Percentiles rank a stretch among this genome's conserved stretches.
These are phyloP conservation scores for Pilaira anomala DNA, from an alignment of 192 early-diverging fungal genomes.

Conservation along the genomic window DNA sequence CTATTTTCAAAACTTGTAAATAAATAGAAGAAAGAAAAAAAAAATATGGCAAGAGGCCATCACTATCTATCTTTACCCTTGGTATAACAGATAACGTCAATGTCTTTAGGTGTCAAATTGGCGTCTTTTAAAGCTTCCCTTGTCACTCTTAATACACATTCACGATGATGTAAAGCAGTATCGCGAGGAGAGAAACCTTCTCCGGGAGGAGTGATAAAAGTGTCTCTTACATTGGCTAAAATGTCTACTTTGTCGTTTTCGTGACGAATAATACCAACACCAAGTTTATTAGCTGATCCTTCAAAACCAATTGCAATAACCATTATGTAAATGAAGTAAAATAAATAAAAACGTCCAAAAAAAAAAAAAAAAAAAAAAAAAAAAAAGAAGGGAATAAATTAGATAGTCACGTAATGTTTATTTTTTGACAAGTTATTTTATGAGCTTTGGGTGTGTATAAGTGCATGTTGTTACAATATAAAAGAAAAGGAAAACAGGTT, in stretches of 20 bases:
- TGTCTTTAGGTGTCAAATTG: constrained; percentile 63
- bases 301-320: constrained; percentile 75
- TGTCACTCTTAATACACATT: constrained; percentile 68
- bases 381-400: not conserved
- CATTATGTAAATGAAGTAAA: too few species aligned
- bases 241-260: constrained; percentile 57
- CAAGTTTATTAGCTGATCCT: constrained; percentile 96
- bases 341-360: not conserved
- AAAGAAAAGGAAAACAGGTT: not conserved
- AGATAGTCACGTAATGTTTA: not conserved
- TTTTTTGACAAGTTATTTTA: not conserved
- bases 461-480: not conserved
- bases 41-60: not conserved
- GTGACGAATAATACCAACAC: constrained; percentile 91
- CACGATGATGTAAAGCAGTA: constrained; percentile 90
- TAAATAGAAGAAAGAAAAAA: not conserved
- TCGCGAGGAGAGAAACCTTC: constrained; percentile 94
- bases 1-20: constrained; percentile 33
- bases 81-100: constrained; percentile 94
- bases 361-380: not conserved
- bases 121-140: constrained; percentile 77
- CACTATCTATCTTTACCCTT: constrained; percentile 49
- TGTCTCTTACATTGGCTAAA: constrained; percentile 88
- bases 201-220: constrained; percentile 95
- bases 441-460: not conserved